Evolutionary conservation across 352 stramenopile genomes (phyloP).

Genomic region (Stramenopiles sp.): DNA sequence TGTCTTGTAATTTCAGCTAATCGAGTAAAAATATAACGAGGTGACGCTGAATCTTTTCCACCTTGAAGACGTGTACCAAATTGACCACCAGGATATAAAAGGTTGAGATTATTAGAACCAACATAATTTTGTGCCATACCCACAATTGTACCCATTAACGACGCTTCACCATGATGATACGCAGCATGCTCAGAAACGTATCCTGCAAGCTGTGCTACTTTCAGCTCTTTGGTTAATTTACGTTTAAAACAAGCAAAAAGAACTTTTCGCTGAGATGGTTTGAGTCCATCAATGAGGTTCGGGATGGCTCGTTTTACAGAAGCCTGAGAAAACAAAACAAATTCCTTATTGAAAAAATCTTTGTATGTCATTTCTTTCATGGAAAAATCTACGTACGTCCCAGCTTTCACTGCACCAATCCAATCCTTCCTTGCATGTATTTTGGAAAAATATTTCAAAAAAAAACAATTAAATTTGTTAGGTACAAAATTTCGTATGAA

Average conservation of each 20-base stretch:
- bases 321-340: slow-evolving; percentile 88
- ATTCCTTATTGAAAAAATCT: slow-evolving; percentile 89
- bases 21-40: slow-evolving; percentile 74
- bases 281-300: slow-evolving; percentile 76
- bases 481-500: no score
- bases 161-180: slow-evolving; percentile 88
- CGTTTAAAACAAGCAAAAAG: slow-evolving; percentile 88
- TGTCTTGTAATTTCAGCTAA: slow-evolving; percentile 33
- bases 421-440: no score
- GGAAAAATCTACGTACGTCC: slow-evolving; percentile 51
- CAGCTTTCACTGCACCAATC: slow-evolving; percentile 35
- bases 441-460: no score
- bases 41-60: slow-evolving; percentile 63
- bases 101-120: slow-evolving; percentile 85
- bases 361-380: slow-evolving; percentile 55
- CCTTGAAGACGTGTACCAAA: slow-evolving; percentile 83
- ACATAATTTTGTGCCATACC: slow-evolving; percentile 94
- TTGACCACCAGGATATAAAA: slow-evolving; percentile 69
- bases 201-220: slow-evolving; percentile 65
- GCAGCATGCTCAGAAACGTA: slow-evolving; percentile 91
- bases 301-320: slow-evolving; percentile 85
- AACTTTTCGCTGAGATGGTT: slow-evolving; percentile 91
- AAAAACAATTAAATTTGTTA: no score
- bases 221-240: slow-evolving; percentile 58
- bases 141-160: slow-evolving; percentile 67